Percentiles rank a stretch among this genome's conserved stretches.
Conservation (phyloP, 352 stramenopile species). For the Phytophthora pistaciae region DNA sequence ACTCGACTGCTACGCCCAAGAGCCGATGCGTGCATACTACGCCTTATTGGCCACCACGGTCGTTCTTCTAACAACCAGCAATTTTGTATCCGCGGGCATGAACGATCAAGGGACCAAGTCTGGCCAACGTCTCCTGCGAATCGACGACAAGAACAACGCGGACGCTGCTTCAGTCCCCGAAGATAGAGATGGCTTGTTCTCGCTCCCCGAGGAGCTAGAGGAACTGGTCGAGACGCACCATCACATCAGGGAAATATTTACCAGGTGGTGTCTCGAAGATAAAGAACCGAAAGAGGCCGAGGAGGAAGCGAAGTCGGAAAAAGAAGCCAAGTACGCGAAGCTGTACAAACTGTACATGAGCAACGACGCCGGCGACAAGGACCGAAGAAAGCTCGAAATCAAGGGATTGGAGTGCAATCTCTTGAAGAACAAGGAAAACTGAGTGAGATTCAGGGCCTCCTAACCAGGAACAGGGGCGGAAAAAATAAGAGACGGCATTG, state of each 20-base stretch:
- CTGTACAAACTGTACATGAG: constrained; percentile 4
- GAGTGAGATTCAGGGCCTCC: not conserved
- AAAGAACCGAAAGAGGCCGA: constrained; percentile 6
- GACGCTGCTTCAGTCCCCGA: constrained; percentile 5
- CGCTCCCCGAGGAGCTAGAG: constrained; percentile 6
- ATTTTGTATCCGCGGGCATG: not conserved
- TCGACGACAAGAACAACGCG: not conserved
- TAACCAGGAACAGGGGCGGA: not conserved
- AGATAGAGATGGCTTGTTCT: constrained; percentile 11
- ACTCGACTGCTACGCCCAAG: not conserved
- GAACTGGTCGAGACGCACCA: constrained; percentile 13
- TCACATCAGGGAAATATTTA: constrained; percentile 17
- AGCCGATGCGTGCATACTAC: not conserved
- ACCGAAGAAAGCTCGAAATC: not conserved
- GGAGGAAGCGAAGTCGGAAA: not conserved
- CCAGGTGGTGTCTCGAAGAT: constrained; percentile 11
- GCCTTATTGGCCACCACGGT: not conserved
- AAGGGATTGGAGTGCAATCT: constrained; percentile 1
- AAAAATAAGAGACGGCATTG: not conserved
- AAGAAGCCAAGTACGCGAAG: constrained; percentile 5
- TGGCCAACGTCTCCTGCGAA: not conserved
- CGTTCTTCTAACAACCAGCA: not conserved
- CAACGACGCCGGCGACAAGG: not conserved
- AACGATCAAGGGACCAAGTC: not conserved
- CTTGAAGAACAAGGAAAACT: not conserved